A percentile compares a stretch with the other conserved stretches of the same genome.
phyloP scores from a whole-genome alignment of 1,139 yeast genomes.

The Lodderomyces orthopsilosis region DNA sequence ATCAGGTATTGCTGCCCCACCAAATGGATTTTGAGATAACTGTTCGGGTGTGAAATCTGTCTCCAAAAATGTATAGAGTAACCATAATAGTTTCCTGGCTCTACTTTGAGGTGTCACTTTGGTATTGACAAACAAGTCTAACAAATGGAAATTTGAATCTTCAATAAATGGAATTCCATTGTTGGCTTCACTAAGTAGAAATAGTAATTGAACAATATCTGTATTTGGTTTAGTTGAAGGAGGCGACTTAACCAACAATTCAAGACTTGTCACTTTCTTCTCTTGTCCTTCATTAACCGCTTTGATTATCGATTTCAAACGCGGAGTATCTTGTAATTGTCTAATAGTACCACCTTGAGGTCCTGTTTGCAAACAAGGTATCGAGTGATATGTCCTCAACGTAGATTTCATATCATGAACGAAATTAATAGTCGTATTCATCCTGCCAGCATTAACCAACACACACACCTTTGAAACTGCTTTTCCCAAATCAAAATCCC shows the following conservation, averaged over 20 bases:
- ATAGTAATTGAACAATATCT: conserved; percentile 68
- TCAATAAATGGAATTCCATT: conserved; percentile 20
- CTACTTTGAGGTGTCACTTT: conserved; percentile 57
- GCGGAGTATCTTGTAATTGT: conserved; percentile 91
- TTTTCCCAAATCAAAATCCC: conserved; percentile 60
- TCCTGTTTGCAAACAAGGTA: conserved; percentile 81
- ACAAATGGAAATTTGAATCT: conserved; percentile 35
- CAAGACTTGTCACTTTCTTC: conserved; percentile 28
- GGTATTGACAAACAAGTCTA: conserved; percentile 63
- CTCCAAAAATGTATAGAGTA: conserved; percentile 76
- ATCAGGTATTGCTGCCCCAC: conserved; percentile 48
- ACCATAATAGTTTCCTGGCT: conserved; percentile 77
- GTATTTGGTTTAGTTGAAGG: conserved; percentile 46
- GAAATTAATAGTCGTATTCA: conserved; percentile 93
- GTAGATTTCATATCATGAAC: conserved; percentile 97
- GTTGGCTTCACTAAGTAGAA: conserved; percentile 67
- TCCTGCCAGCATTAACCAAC: conserved; percentile 86
- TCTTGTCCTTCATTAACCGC: conserved; percentile 62
- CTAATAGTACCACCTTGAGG: conserved; percentile 53
- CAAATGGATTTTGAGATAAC: conserved; percentile 64
- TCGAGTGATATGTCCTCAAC: conserved; percentile 86
- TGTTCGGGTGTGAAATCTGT: conserved; percentile 58
- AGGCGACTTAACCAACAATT: conserved; percentile 44
- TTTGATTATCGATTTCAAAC: conserved; percentile 84
- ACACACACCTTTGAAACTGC: conserved; percentile 82